phyloP scores from a whole-genome alignment of 2,329 filamentous ascomycete genomes.

The Calonectria honghensis region DNA sequence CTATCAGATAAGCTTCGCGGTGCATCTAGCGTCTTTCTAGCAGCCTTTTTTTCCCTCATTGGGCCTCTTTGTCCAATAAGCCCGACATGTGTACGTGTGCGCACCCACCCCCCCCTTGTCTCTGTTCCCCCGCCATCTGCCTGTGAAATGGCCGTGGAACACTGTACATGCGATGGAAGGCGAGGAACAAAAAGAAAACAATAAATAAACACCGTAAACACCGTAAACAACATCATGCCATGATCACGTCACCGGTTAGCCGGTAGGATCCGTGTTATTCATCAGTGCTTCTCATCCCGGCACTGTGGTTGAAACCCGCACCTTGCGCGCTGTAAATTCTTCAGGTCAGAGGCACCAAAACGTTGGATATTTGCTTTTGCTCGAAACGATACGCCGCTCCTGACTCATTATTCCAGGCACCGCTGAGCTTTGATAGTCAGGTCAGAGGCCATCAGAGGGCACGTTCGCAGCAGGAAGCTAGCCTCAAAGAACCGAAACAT shows the following conservation, averaged over 20 bases:
- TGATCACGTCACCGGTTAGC: neutral
- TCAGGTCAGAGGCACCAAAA: neutral
- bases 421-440: conserved; percentile 19
- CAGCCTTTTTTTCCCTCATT: conserved; percentile 24
- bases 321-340: neutral
- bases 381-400: conserved; percentile 3
- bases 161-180: neutral
- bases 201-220: neutral
- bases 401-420: conserved; percentile 24
- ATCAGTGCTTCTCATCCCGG: neutral
- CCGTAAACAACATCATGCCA: neutral
- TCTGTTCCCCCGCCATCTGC: neutral
- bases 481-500: neutral
- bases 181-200: neutral
- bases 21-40: conserved; percentile 26
- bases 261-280: neutral
- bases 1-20: conserved; percentile 20
- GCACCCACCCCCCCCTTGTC: neutral
- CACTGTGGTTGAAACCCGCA: conserved; percentile 3
- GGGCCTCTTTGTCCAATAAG: neutral
- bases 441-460: conserved; percentile 18
- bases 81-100: conserved; percentile 8
- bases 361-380: conserved; percentile 23
- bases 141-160: neutral
- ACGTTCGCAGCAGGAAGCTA: conserved; percentile 10